Conservation (phyloP, 768 basidiomycete genomes). For the Mycena epipterygia region DNA sequence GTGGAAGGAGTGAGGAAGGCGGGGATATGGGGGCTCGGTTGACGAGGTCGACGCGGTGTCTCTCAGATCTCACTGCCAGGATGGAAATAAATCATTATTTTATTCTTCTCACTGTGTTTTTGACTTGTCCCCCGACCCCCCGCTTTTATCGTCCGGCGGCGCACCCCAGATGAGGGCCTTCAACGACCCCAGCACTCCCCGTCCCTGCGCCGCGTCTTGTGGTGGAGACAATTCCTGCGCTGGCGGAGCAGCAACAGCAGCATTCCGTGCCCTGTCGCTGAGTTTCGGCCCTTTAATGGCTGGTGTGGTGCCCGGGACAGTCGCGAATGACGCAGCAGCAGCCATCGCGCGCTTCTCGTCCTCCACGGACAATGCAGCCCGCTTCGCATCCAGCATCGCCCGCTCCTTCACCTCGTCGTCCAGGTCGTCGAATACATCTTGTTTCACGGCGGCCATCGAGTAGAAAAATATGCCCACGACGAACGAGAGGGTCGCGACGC, state of each 20-base stretch:
- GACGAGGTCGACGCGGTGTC: neutral
- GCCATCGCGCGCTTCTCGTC: slow-evolving; percentile 44
- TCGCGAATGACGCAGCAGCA: slow-evolving; percentile 37
- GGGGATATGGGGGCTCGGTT: slow-evolving; percentile 86
- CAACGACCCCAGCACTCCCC: no score
- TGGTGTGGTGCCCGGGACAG: slow-evolving; percentile 3
- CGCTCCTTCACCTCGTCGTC: slow-evolving; percentile 81
- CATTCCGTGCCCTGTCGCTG: slow-evolving; percentile 2
- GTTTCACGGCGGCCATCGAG: slow-evolving; percentile 94
- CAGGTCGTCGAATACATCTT: slow-evolving; percentile 91
- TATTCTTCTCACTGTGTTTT: slow-evolving; percentile 18
- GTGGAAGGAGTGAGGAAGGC: slow-evolving; percentile 90
- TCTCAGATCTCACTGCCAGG: no score
- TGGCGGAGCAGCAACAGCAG: no score
- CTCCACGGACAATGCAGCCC: slow-evolving; percentile 43
- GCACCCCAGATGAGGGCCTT: slow-evolving; percentile 83
- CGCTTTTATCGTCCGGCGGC: slow-evolving; percentile 74
- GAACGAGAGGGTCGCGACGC: slow-evolving; percentile 78
- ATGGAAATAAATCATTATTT: slow-evolving; percentile 32
- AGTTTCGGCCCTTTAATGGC: no score
- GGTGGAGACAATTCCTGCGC: no score
- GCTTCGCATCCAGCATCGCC: slow-evolving; percentile 46
- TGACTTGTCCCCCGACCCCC: slow-evolving; percentile 55
- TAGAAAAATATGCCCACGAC: slow-evolving; percentile 90
- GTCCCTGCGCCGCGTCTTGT: no score